These are phyloP conservation scores for Colletotrichum liaoningense DNA, from an alignment of 2,329 filamentous ascomycete species.

Conservation along the genomic window DNA sequence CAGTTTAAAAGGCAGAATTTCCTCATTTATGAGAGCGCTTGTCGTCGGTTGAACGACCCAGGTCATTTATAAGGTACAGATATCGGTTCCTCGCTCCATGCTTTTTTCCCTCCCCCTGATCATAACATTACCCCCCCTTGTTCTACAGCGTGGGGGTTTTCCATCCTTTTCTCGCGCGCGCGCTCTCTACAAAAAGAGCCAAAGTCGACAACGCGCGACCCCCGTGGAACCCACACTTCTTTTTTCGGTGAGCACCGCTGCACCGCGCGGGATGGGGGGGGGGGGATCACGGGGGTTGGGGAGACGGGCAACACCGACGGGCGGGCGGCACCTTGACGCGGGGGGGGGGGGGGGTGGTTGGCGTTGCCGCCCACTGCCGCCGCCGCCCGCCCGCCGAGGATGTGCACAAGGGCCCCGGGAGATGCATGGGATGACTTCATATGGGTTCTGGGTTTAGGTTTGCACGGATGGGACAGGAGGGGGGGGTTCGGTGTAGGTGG, in stretches of 20 bases:
- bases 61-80: not conserved
- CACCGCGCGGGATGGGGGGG: not conserved
- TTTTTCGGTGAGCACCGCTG: not conserved
- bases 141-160: conserved; percentile 8
- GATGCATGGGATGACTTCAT: conserved; percentile 33
- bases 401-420: conserved; percentile 27
- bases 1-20: not conserved
- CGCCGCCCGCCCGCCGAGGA: not conserved
- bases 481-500: no score
- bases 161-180: not conserved
- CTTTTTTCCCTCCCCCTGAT: not conserved
- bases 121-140: not conserved
- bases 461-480: no score
- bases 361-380: no score
- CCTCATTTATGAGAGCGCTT: not conserved
- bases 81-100: not conserved
- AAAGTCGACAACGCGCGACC: not conserved
- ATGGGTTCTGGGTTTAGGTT: not conserved
- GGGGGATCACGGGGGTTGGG: not conserved
- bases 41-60: not conserved
- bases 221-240: no score
- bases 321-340: not conserved
- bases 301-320: not conserved
- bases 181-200: not conserved
- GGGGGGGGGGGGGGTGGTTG: not conserved